Evolutionary conservation across 257 asterid species (phyloP).

Genomic region (Salvia miltiorrhiza): DNA sequence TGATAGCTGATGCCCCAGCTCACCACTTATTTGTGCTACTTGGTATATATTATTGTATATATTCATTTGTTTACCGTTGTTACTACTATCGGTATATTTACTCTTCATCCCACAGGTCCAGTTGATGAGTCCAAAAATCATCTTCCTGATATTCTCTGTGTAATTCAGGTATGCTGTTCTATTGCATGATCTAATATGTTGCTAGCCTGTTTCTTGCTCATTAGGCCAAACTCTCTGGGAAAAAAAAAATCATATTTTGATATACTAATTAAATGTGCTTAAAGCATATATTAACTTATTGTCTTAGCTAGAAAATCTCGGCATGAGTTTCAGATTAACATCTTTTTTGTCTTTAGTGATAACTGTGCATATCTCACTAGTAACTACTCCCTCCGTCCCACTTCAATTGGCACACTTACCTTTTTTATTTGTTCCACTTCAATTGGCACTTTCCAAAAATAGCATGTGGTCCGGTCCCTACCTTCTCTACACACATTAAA

Average conservation of each 20-base stretch:
- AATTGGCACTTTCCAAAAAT: no score
- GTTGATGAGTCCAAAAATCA: constrained; percentile 81
- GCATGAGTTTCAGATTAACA: no score
- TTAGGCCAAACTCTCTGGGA: background rate
- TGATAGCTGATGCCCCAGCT: constrained; percentile 99
- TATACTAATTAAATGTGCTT: no score
- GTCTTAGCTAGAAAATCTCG: no score
- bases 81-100: constrained; percentile 9
- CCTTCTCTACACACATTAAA: no score
- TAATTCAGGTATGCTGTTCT: constrained; percentile 62
- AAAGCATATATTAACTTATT: background rate
- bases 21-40: constrained; percentile 97
- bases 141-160: constrained; percentile 95
- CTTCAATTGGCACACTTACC: no score
- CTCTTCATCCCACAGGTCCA: constrained; percentile 58
- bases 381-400: no score
- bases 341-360: no score
- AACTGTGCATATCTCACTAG: no score
- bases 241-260: background rate
- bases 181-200: background rate
- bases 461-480: no score
- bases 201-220: background rate
- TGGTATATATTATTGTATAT: constrained; percentile 43
- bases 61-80: background rate
- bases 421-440: no score